Evolutionary conservation across 192 early-diverging fungal species (phyloP).

Genomic region (Coemansia sp.): DNA sequence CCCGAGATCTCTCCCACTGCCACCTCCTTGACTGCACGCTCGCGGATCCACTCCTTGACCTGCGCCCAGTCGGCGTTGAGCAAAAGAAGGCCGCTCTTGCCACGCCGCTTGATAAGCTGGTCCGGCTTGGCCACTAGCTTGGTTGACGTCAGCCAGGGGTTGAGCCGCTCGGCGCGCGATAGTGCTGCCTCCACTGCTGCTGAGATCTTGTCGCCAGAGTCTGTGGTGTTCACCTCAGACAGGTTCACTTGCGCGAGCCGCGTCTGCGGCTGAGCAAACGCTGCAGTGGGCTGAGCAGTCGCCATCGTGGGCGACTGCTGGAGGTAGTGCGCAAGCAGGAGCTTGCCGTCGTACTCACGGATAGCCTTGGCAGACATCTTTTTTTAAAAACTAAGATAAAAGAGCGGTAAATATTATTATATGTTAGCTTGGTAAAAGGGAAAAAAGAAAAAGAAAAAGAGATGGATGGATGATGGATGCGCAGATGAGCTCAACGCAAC

Average conservation of each 20-base stretch:
- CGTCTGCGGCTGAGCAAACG: conserved; percentile 71
- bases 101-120: conserved; percentile 97
- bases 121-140: conserved; percentile 98
- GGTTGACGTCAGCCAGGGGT: conserved; percentile 79
- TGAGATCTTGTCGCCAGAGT: conserved; percentile 59
- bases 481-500: not conserved
- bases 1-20: conserved; percentile 83
- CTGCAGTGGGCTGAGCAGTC: conserved; percentile 53
- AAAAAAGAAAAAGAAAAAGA: conserved; percentile 7
- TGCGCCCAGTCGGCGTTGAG: conserved; percentile 89
- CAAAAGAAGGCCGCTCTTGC: conserved; percentile 92
- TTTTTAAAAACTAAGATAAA: not conserved
- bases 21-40: conserved; percentile 84
- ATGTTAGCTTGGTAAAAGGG: not conserved
- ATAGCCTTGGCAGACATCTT: conserved; percentile 88
- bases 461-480: not conserved
- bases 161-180: conserved; percentile 66
- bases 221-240: conserved; percentile 55
- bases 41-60: conserved; percentile 87
- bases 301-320: conserved; percentile 69
- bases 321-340: conserved; percentile 88
- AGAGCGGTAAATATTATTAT: not conserved
- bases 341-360: conserved; percentile 98
- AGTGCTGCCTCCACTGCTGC: conserved; percentile 68
- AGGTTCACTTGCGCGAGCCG: conserved; percentile 81